Percentiles rank a stretch among this genome's conserved stretches.
Conservation (phyloP, 139 green algal genomes). For the Cymbomonas tetramitiformis region DNA sequence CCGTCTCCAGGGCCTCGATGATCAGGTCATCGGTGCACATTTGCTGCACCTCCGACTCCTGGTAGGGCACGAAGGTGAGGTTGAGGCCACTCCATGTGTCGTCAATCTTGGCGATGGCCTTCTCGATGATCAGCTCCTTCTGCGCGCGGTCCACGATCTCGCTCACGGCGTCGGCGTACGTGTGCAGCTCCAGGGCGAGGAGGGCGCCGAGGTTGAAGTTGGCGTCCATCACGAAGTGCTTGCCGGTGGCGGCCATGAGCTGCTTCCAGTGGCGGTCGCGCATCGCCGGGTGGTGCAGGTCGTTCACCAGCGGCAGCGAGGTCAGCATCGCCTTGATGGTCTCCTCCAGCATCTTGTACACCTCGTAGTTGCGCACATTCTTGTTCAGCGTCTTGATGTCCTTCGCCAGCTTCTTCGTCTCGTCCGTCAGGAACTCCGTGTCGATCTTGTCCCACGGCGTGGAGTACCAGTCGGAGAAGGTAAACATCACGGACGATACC, state of each 20-base stretch:
- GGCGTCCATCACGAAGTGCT: slow-evolving; percentile 66
- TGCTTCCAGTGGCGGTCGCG: slow-evolving; percentile 74
- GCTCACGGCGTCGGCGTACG: slow-evolving; percentile 60
- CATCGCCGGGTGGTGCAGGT: slow-evolving; percentile 77
- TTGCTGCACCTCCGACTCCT: slow-evolving; percentile 33
- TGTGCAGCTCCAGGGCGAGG: slow-evolving; percentile 67
- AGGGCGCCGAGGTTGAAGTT: slow-evolving; percentile 70
- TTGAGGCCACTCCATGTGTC: slow-evolving; percentile 55
- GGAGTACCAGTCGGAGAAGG: slow-evolving; percentile 62
- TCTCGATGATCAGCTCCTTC: slow-evolving; percentile 76
- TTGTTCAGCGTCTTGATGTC: slow-evolving; percentile 69
- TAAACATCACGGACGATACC: slow-evolving; percentile 58
- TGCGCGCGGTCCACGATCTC: slow-evolving; percentile 80
- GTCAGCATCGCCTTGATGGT: slow-evolving; percentile 65
- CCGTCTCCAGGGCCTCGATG: slow-evolving; percentile 63
- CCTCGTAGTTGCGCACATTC: slow-evolving; percentile 57
- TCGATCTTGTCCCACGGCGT: slow-evolving; percentile 75
- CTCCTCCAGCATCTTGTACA: slow-evolving; percentile 68
- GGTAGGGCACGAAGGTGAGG: slow-evolving; percentile 50
- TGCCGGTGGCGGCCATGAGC: slow-evolving; percentile 54
- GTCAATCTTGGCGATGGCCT: slow-evolving; percentile 70
- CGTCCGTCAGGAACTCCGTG: slow-evolving; percentile 62
- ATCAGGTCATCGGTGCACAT: slow-evolving; percentile 47
- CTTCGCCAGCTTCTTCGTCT: slow-evolving; percentile 70
- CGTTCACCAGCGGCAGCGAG: slow-evolving; percentile 63